These are phyloP conservation scores for Mercurialis annua DNA, from an alignment of 345 rosid genomes.

Conservation along the genomic window DNA sequence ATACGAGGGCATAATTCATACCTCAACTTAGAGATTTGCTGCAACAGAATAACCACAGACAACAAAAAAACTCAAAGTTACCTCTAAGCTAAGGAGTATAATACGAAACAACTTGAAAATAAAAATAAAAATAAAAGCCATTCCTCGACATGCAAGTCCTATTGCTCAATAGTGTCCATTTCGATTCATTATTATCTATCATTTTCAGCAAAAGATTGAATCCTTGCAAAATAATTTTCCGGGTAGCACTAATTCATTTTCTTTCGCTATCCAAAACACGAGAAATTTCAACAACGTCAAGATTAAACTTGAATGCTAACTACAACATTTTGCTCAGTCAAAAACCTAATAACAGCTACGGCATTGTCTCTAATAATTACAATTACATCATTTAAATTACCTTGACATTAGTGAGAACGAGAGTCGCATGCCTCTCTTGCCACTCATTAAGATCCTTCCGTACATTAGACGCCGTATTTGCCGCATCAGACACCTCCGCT, in stretches of 20 bases:
- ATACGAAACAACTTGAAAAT: not conserved
- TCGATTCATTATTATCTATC: too few relatives aligned
- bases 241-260: too few relatives aligned
- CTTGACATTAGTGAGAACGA: constrained; percentile 87
- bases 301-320: not conserved
- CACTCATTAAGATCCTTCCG: constrained; percentile 87
- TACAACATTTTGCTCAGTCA: not conserved
- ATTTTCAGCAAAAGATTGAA: too few relatives aligned
- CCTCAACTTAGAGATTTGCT: constrained; percentile 80
- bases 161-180: too few relatives aligned
- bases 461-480: constrained; percentile 53
- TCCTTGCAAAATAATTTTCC: too few relatives aligned
- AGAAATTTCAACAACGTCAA: not conserved
- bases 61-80: not conserved
- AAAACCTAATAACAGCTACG: not conserved
- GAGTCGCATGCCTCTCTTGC: constrained; percentile 96
- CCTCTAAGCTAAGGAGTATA: too few relatives aligned
- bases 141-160: not conserved
- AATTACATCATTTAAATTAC: constrained; percentile 26
- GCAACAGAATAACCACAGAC: constrained; percentile 21
- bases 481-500: constrained; percentile 41
- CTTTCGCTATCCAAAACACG: too few relatives aligned
- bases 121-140: not conserved
- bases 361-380: not conserved
- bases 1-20: constrained; percentile 87